Evolutionary conservation across 352 stramenopile genomes (phyloP).

Genomic region (Paralagenidium karlingii): DNA sequence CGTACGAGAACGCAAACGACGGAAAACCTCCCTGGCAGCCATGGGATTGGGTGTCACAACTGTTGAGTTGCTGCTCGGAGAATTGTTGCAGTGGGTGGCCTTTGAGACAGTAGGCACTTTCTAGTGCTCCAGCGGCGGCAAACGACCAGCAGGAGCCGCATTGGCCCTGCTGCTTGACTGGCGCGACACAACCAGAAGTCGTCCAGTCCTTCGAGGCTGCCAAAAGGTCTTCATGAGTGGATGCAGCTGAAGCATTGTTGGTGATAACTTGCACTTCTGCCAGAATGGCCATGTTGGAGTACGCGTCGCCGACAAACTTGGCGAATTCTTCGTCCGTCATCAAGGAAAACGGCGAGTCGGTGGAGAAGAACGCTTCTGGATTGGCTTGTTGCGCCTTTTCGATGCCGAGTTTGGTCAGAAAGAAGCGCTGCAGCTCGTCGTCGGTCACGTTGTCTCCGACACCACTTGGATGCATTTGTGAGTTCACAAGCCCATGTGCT

Average conservation of each 20-base stretch:
- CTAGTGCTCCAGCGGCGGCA: constrained; percentile 2
- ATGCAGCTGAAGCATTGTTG: background rate
- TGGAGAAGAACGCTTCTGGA: constrained; percentile 48
- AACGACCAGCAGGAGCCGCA: constrained; percentile 12
- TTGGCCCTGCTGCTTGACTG: constrained; percentile 9
- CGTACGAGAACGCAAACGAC: background rate
- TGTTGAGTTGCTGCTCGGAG: constrained; percentile 3
- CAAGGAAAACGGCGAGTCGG: constrained; percentile 52
- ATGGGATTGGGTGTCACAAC: background rate
- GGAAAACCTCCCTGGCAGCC: constrained; percentile 3
- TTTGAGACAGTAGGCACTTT: constrained; percentile 13
- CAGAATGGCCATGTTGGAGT: too few species aligned
- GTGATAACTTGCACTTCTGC: background rate
- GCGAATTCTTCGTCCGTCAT: constrained; percentile 60
- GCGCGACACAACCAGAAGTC: constrained; percentile 8
- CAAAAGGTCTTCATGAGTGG: constrained; percentile 4
- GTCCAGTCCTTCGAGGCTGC: constrained; percentile 5
- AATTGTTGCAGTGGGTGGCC: constrained; percentile 1
- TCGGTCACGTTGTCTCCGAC: too few species aligned
- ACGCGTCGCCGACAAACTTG: constrained; percentile 30
- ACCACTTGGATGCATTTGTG: too few species aligned
- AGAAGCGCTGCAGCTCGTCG: constrained; percentile 28
- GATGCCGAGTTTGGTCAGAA: constrained; percentile 48
- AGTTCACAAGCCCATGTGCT: background rate
- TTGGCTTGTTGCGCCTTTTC: constrained; percentile 29